phyloP scores from a whole-genome alignment of 2,329 filamentous ascomycete species.

The Teratosphaeria destructans region DNA sequence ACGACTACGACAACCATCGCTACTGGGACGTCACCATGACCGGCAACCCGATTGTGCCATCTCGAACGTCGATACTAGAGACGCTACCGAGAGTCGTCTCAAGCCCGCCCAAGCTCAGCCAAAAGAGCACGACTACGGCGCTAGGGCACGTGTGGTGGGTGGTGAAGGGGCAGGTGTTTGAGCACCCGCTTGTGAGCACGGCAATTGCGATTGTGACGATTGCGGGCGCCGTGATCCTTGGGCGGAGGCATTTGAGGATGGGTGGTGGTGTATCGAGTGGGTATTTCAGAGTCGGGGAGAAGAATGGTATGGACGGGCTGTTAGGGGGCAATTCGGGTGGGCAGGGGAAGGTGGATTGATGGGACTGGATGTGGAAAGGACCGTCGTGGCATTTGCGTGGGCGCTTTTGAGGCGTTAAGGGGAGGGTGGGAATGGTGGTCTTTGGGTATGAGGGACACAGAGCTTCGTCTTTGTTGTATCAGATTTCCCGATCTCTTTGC shows the following conservation, averaged over 20 bases:
- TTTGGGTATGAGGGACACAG: not conserved
- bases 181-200: constrained; percentile 37
- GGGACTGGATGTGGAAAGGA: not conserved
- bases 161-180: constrained; percentile 29
- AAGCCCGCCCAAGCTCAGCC: constrained; percentile 58
- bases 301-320: constrained; percentile 55
- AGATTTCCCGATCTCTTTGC: not conserved
- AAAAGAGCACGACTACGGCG: constrained; percentile 66
- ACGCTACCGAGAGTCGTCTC: constrained; percentile 64
- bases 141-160: constrained; percentile 58
- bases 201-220: constrained; percentile 47
- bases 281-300: constrained; percentile 36
- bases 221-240: constrained; percentile 13
- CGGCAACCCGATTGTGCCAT: constrained; percentile 80
- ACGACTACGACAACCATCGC: constrained; percentile 86
- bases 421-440: not conserved
- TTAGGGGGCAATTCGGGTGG: constrained; percentile 41
- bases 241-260: constrained; percentile 22
- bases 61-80: constrained; percentile 81
- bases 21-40: constrained; percentile 93
- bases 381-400: not conserved
- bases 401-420: not conserved
- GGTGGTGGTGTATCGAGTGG: constrained; percentile 7
- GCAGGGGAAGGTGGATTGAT: constrained; percentile 20
- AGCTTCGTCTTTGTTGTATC: not conserved